Conservation (phyloP, 495 filamentous ascomycete species). For the Aspergillus biplanus region DNA sequence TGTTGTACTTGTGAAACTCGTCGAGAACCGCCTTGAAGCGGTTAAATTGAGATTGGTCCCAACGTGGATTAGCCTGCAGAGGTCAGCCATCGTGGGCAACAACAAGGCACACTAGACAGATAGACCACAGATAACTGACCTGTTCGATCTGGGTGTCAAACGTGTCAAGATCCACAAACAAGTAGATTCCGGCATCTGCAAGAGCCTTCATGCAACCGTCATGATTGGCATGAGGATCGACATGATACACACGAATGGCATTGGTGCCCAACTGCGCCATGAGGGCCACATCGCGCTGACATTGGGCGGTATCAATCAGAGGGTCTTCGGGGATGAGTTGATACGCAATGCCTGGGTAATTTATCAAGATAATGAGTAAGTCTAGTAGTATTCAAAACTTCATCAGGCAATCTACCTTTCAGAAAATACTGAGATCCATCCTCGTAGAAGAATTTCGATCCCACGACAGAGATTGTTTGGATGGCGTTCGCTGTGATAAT, state of each 20-base stretch:
- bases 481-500: constrained; percentile 35
- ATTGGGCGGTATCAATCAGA: constrained; percentile 74
- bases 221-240: constrained; percentile 71
- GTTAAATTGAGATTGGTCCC: constrained; percentile 71
- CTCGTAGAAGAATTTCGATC: constrained; percentile 83
- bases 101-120: neutral
- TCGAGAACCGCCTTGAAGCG: constrained; percentile 75
- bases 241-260: constrained; percentile 87
- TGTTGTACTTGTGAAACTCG: constrained; percentile 76
- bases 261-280: constrained; percentile 85
- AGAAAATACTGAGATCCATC: constrained; percentile 80
- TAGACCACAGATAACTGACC: constrained; percentile 44
- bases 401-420: constrained; percentile 59
- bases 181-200: constrained; percentile 74
- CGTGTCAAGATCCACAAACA: constrained; percentile 83
- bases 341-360: constrained; percentile 66
- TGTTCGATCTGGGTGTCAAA: constrained; percentile 78
- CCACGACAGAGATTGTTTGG: constrained; percentile 67
- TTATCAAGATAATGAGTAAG: constrained; percentile 16
- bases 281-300: constrained; percentile 71
- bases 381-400: neutral
- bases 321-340: constrained; percentile 72
- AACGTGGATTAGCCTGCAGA: constrained; percentile 47
- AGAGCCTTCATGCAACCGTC: constrained; percentile 74
- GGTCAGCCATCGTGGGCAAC: neutral